These are phyloP conservation scores for Waitea zeae DNA, from an alignment of 1,284 basidiomycete genomes.

Conservation along the genomic window DNA sequence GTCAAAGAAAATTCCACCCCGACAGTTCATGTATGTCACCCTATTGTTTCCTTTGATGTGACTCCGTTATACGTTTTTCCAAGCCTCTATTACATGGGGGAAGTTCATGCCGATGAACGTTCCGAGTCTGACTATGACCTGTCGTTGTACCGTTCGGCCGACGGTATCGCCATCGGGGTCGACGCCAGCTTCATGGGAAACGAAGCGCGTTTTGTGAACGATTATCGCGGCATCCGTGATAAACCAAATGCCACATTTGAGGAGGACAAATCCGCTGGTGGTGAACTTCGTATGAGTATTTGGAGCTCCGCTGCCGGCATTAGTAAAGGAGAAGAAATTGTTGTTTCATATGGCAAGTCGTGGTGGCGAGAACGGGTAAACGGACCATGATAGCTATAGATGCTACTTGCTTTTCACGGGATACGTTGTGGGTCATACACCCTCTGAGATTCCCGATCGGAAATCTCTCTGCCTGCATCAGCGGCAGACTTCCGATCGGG, in stretches of 20 bases:
- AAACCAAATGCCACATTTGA: slow-evolving; percentile 65
- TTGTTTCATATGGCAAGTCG: slow-evolving; percentile 87
- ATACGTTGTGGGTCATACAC: too few species aligned
- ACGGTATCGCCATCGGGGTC: slow-evolving; percentile 40
- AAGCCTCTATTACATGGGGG: slow-evolving; percentile 72
- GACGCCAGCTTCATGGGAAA: slow-evolving; percentile 70
- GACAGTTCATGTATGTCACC: slow-evolving; percentile 8
- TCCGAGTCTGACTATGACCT: slow-evolving; percentile 73
- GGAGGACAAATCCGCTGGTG: slow-evolving; percentile 33
- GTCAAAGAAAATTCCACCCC: slow-evolving; percentile 43
- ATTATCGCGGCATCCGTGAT: slow-evolving; percentile 56
- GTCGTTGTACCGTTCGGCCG: slow-evolving; percentile 44
- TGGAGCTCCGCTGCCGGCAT: slow-evolving; percentile 46
- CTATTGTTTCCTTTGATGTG: neutral
- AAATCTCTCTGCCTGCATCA: too few species aligned
- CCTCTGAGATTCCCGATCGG: too few species aligned
- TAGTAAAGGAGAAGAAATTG: slow-evolving; percentile 69
- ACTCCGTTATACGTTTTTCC: slow-evolving; percentile 22
- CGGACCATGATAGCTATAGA: too few species aligned
- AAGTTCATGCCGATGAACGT: slow-evolving; percentile 66
- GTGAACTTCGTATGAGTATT: slow-evolving; percentile 63
- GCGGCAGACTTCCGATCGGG: too few species aligned
- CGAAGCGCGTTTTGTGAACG: slow-evolving; percentile 77
- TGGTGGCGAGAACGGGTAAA: slow-evolving; percentile 72
- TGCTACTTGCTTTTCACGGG: too few species aligned